phyloP scores from a whole-genome alignment of 306 rosid species.

The Quercus parvula region DNA sequence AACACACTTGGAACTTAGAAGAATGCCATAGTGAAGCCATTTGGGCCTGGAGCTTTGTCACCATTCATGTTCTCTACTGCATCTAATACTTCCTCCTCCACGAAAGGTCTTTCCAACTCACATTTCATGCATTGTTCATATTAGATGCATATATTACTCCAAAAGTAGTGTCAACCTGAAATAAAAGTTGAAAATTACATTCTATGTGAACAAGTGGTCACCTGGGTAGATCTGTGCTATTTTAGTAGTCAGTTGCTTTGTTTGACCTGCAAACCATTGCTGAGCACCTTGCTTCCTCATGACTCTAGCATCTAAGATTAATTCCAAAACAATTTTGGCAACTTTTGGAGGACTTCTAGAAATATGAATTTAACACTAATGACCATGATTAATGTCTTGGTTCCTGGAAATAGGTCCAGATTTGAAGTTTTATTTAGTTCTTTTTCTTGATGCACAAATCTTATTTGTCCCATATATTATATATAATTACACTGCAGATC shows the following conservation, averaged over 20 bases:
- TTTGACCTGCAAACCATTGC: neutral
- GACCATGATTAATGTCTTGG: neutral
- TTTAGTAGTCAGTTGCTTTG: neutral
- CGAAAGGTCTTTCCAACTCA: too few species aligned
- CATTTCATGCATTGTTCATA: too few species aligned
- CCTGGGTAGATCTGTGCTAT: too few species aligned
- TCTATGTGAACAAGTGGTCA: too few species aligned
- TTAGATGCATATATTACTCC: too few species aligned
- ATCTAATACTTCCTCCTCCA: too few species aligned
- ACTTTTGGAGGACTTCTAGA: neutral
- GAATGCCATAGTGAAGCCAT: too few species aligned
- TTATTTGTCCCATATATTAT: constrained; percentile 11
- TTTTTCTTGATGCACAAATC: constrained; percentile 6
- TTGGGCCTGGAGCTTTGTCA: too few species aligned
- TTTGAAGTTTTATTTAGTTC: neutral
- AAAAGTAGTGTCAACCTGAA: too few species aligned
- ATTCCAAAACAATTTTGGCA: neutral
- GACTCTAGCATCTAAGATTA: neutral
- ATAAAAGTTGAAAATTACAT: too few species aligned
- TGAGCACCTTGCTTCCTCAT: neutral
- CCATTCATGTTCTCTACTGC: too few species aligned
- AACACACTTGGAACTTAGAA: too few species aligned
- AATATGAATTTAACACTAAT: neutral
- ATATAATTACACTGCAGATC: constrained; percentile 48
- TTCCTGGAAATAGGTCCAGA: neutral